Evolutionary conservation across 1,284 basidiomycete species (phyloP), one percentile per base, ranked within the genome.

Genomic region (Wallemia mellicola): DNA sequence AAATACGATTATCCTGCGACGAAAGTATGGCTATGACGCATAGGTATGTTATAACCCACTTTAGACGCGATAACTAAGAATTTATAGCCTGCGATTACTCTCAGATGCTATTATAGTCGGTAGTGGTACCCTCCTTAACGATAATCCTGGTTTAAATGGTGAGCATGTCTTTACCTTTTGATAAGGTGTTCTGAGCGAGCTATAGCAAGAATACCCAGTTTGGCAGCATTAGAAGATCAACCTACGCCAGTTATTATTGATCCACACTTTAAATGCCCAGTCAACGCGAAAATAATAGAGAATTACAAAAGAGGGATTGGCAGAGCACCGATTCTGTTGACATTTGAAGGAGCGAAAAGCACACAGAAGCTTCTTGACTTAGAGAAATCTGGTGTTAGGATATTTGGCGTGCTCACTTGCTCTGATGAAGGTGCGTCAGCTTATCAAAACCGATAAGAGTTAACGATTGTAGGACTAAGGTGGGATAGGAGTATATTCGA

Each of bases 11-110:
- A 59, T 91, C 86, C 64, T 83, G 91, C 1, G 71, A 75, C 32
- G 85, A 94, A 67, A 91, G 85, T 68, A 84, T 92, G 82, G 66
- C 79, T 56, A 88, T 98, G 84, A 96, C 92, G 15, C 92, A 96
- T 69, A 83, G 82, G 86, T 88, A 38, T 57, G 73, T 65, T 25
- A 1, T 24, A 2, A 17, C 24, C 25, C 17, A 22, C 11, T 61
- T 25, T 1, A 26, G 2, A 56, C 27, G 59, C 19, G 27, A 27
- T 58, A 19, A 27, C 60, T 60, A 24, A 28, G 28, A 60, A 54
- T 61, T 24, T 24, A 14, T 63, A 87, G 83, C 80, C 78, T 88
- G 76, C 75, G 86, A 63, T 76, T 83, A 0, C 78, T 88, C 75
- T 91, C 96, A 70, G 86, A 94, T 67, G 87, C 79, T 9, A 95